A percentile compares a stretch with the other conserved stretches of the same genome.
Conservation (phyloP, 2,329 filamentous ascomycete genomes). For the Ciborinia camelliae region DNA sequence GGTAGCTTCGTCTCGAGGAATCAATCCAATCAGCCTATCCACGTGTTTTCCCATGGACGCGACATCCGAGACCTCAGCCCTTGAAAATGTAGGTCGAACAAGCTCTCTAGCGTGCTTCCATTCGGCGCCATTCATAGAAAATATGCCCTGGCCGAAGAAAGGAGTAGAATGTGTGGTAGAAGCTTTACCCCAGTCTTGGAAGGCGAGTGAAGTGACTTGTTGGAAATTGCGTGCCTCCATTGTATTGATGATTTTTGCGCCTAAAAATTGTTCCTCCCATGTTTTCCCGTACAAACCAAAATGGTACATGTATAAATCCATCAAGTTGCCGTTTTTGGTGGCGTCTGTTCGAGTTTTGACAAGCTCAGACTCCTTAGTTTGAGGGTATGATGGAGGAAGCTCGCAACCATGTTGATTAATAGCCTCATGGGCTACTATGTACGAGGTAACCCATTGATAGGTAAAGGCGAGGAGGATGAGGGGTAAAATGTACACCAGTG, state of each 20-base stretch:
- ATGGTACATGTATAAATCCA: slow-evolving; percentile 9
- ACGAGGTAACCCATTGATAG: background rate
- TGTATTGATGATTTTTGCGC: slow-evolving; percentile 5
- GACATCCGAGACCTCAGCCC: slow-evolving; percentile 15
- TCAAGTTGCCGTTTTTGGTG: slow-evolving; percentile 3
- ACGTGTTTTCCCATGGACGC: background rate
- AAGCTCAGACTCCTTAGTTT: background rate
- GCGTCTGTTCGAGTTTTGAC: background rate
- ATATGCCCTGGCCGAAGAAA: slow-evolving; percentile 9
- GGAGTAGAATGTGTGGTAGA: slow-evolving; percentile 4
- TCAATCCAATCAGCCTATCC: slow-evolving; percentile 4
- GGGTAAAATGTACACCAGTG: background rate
- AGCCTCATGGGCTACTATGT: background rate
- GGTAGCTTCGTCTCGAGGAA: slow-evolving; percentile 13
- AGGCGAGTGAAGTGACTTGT: slow-evolving; percentile 6
- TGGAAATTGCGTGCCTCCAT: slow-evolving; percentile 11
- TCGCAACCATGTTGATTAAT: slow-evolving; percentile 1
- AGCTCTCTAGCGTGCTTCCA: slow-evolving; percentile 15
- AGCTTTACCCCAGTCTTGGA: slow-evolving; percentile 6
- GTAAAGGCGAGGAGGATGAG: background rate
- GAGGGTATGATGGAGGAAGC: background rate
- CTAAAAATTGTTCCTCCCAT: slow-evolving; percentile 4
- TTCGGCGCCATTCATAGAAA: slow-evolving; percentile 9
- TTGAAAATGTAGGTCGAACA: slow-evolving; percentile 6
- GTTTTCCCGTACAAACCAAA: slow-evolving; percentile 5